phyloP scores from a whole-genome alignment of 1,284 basidiomycete species.

The Ceratobasidium sp. region DNA sequence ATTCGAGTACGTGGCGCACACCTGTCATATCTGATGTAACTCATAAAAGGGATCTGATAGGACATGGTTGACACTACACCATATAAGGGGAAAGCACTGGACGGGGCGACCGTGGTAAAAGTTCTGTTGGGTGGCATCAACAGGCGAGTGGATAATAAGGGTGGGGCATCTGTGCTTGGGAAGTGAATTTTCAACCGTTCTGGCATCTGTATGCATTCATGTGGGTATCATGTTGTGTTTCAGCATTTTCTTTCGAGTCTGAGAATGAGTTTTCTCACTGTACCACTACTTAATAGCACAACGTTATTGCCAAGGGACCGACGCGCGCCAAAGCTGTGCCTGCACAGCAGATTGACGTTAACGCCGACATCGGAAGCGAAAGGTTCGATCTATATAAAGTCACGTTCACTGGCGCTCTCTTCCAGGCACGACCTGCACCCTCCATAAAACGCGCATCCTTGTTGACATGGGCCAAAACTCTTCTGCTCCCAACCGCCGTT shows the following conservation, averaged over 20 bases:
- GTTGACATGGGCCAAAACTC: slow-evolving; percentile 38
- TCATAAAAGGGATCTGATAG: slow-evolving; percentile 51
- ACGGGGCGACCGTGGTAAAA: slow-evolving; percentile 62
- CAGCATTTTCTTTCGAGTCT: background rate
- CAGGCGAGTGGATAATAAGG: slow-evolving; percentile 52
- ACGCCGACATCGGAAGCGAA: background rate
- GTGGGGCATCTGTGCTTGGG: slow-evolving; percentile 13
- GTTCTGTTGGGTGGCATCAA: slow-evolving; percentile 63
- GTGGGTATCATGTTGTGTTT: slow-evolving; percentile 7
- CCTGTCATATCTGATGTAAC: background rate
- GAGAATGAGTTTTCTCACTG: slow-evolving; percentile 10
- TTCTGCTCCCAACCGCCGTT: slow-evolving; percentile 13
- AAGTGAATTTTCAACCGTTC: background rate
- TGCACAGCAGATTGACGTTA: background rate
- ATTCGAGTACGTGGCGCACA: slow-evolving; percentile 56
- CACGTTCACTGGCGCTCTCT: background rate
- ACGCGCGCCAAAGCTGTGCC: slow-evolving; percentile 34
- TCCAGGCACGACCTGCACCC: slow-evolving; percentile 1
- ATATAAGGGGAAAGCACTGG: slow-evolving; percentile 56
- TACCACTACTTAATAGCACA: background rate
- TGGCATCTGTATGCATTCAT: background rate
- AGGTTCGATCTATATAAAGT: background rate
- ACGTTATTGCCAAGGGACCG: background rate
- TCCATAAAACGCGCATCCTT: background rate
- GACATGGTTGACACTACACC: slow-evolving; percentile 66